Evolutionary conservation across 176 grass and related monocot species (phyloP).

Genomic region (Hordeum vulgare): DNA sequence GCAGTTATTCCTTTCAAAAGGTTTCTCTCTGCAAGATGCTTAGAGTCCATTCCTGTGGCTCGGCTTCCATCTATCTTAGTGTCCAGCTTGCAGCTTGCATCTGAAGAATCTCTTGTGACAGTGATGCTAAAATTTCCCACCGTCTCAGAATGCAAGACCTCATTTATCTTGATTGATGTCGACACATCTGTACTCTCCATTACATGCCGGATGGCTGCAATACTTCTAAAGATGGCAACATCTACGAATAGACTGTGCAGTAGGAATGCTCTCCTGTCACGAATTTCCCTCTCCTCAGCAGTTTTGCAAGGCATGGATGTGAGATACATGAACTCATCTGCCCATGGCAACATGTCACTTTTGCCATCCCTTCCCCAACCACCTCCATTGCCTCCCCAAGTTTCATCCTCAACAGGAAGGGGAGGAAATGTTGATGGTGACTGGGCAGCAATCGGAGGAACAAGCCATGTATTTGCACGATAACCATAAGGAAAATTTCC

Average conservation of each 20-base stretch:
- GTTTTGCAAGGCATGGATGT: constrained; percentile 96
- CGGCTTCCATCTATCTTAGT: constrained; percentile 82
- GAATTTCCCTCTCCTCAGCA: constrained; percentile 84
- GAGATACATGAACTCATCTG: constrained; percentile 83
- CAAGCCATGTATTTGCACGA: constrained; percentile 98
- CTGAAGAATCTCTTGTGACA: constrained; percentile 80
- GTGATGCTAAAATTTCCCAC: constrained; percentile 93
- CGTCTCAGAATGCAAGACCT: constrained; percentile 73
- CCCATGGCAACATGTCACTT: constrained; percentile 73
- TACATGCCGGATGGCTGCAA: constrained; percentile 69
- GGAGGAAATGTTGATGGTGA: constrained; percentile 72
- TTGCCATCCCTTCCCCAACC: constrained; percentile 78
- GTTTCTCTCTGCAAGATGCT: constrained; percentile 74
- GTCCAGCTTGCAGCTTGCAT: constrained; percentile 96
- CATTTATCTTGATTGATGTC: constrained; percentile 30
- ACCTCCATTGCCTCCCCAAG: constrained; percentile 93
- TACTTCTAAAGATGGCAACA: constrained; percentile 81
- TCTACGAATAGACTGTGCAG: constrained; percentile 94
- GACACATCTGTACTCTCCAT: constrained; percentile 42
- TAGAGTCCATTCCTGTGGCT: constrained; percentile 55
- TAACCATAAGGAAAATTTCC: constrained; percentile 96
- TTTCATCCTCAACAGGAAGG: constrained; percentile 90
- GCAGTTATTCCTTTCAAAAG: constrained; percentile 98
- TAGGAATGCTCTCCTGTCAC: constrained; percentile 89
- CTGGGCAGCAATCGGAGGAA: constrained; percentile 85